Evolutionary conservation across 106 monocot species (phyloP).

Genomic region (Acanthochlamys bracteata): DNA sequence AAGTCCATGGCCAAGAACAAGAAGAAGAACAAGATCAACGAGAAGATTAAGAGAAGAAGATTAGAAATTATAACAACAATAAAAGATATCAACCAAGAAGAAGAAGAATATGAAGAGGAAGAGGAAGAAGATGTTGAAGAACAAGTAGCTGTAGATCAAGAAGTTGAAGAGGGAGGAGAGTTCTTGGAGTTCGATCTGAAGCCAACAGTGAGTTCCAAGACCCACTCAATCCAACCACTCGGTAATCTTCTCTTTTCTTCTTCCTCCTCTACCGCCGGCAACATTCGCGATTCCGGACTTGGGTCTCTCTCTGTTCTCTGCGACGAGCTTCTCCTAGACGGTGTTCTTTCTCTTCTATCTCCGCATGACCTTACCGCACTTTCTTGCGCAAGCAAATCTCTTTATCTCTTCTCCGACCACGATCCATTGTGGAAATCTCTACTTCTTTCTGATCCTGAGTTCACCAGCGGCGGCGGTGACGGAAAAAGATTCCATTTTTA

Average conservation of each 20-base stretch:
- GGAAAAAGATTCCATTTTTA: constrained; percentile 48
- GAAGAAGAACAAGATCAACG: no score
- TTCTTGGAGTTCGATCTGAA: constrained; percentile 19
- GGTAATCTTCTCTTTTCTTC: constrained; percentile 65
- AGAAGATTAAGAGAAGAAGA: no score
- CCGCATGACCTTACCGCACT: constrained; percentile 42
- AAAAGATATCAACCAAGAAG: no score
- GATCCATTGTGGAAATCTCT: constrained; percentile 84
- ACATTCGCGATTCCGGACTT: constrained; percentile 70
- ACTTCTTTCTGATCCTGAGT: constrained; percentile 41
- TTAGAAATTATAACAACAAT: no score
- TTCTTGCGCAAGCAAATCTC: constrained; percentile 48
- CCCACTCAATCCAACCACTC: constrained; percentile 70
- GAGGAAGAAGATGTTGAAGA: constrained; percentile 8
- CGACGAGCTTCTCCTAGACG: constrained; percentile 80
- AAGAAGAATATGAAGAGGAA: no score
- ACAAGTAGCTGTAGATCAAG: constrained; percentile 1
- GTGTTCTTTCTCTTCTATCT: constrained; percentile 42
- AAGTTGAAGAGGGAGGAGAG: not conserved
- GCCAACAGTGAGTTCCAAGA: constrained; percentile 19
- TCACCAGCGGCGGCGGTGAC: no score
- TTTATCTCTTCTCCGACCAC: constrained; percentile 81
- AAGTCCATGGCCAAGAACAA: not conserved
- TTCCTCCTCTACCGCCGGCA: constrained; percentile 17
- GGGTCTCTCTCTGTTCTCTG: constrained; percentile 55